Base-by-base conservation (phyloP, 129 eudicot genomes). In the Flaveria sonorensis region DNA sequence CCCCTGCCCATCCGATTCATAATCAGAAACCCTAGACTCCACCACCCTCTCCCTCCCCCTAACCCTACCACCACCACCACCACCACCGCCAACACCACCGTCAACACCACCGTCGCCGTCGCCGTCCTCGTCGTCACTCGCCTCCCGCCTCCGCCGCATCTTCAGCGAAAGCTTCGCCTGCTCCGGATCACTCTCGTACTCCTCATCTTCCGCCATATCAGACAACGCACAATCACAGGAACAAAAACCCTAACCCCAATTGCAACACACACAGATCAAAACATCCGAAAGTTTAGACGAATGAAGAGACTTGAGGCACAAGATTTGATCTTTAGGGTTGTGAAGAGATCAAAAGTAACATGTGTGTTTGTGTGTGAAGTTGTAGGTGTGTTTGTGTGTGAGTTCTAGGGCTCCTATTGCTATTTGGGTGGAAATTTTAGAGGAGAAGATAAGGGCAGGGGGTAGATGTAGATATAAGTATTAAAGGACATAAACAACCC, bases 181-280 rank as follows among this genome's bases (percentile, higher is more conserved):
- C 87, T 94, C 99, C 28, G 97, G 99, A 94, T 94, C 99, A 78
- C 99, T 94, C 89, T 91, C 99, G 71, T 94, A 94, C 88, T 95
- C 99, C 72, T 91, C 96, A 50, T 83, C 97, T 70, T 79, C 86
- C 83, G 93, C 92, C 99, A 87, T 88, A n/a, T 70, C 20, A 30
- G 36, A 30, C 36, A 30, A 30, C 36, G 36, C 36, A 30, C 36
- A 30, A 30, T 30, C 36, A 30, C 36, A 30, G 36, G 36, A 30
- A 30, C 28, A 72, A 82, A 77, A 81, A 62, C 71, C 86, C 84
- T 47, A 71, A 59, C 70, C 57, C 63, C 66, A 39, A 66, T 48
- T 8, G 11, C 16, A 45, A 26, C 36, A 84, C 28, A 62, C 74
- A 45, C 67, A 69, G 72, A 78, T 68, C 73, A 84, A 70, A 64